Evolutionary conservation across 1,139 yeast genomes (phyloP), one percentile per base, ranked within the genome.

Genomic region (Geotrichum restrictum): DNA sequence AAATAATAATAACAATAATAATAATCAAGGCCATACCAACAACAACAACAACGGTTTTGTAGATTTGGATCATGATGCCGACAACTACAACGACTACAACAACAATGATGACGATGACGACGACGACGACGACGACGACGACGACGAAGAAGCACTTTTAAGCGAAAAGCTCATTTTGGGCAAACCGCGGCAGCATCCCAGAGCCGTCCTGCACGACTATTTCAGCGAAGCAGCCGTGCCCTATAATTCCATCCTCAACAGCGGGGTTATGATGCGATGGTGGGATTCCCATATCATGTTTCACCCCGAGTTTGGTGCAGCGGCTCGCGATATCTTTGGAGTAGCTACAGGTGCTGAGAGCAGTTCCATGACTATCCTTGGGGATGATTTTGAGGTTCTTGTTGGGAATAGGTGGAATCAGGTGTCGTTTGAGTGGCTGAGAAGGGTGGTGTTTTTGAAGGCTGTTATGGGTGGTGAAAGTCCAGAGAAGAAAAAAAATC

Each of bases 321-420:
- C 42, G 6, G 49, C 49, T 21, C 45, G 49, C 21, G 49, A 46
- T 13, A n/a, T 46, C 6, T 37, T 46, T 21, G 45, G 43, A 11
- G 44, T 46, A 24, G 39, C 49, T 13, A 21, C 49, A 4, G 44
- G 49, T 13, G 38, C 36, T 13, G 49, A 46, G 38, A 42, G 42
- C 4, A 33, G 36, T 31, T 8, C 49, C 14, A 13, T 32, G 7
- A 14, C 39, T 18, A 16, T 46, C n/a, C 31, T 46, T 6, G 49
- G 49, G 7, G 13, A 19, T 10, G 39, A 38, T 13, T 39, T 46
- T 33, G 45, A 22, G 19, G 22, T n/a, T n/a, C 44, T 46, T n/a
- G 32, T 46, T 13, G 22, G 39, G 5, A 41, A 46, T 33, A 24
- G 49, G 27, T 32, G 43, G 44, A 36, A 39, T n/a, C 39, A 46